Base-by-base conservation (phyloP, 441 rosid species). In the Adansonia rubrostipa region DNA sequence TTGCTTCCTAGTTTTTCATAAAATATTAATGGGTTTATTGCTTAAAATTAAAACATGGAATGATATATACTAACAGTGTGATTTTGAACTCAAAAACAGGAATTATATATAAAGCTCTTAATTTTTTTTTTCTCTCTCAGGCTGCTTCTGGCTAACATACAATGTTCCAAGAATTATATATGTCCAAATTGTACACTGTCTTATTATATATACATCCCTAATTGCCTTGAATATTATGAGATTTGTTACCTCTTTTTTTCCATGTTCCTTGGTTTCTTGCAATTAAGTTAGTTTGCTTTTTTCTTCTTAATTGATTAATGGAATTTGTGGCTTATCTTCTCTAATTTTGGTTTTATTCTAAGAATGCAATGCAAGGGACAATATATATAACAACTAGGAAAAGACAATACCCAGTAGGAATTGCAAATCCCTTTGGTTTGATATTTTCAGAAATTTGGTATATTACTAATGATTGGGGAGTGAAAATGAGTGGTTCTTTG, bases 291-390 rank as follows among this genome's bases (percentile, higher is more conserved):
- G 5, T 70, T 22, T 68, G 17, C 13, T 20, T 20, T 22, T 1
- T 22, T 62, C 5, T 28, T 33, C 8, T n/a, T n/a, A 10, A 28
- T 71, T 22, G 11, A 51, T 51, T 51, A 28, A 15, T 22, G 44
- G 15, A 71, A 71, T 15, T n/a, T 51, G 44, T 14, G 44, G 60
- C 22, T 28, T 71, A 71, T 71, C 45, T 71, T 71, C 61, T 28
- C 61, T 71, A 53, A 71, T 71, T 71, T 71, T 53, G 61, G 22
- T 71, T 14, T 63, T 28, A 71, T 24, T 13, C 73, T 14, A 70
- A 6, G 44, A 50, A 50, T 3, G 74, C 20, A 50, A 14, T 9
- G 13, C 6, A 40, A n/a, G 20, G 20, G 22, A 40, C 36, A 60
- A 60, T 60, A 65, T 42, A 40, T 44, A 67, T 10, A 17, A 44